Evolutionary conservation across 2,329 filamentous ascomycete genomes (phyloP).

Genomic region (Colletotrichum sp.): DNA sequence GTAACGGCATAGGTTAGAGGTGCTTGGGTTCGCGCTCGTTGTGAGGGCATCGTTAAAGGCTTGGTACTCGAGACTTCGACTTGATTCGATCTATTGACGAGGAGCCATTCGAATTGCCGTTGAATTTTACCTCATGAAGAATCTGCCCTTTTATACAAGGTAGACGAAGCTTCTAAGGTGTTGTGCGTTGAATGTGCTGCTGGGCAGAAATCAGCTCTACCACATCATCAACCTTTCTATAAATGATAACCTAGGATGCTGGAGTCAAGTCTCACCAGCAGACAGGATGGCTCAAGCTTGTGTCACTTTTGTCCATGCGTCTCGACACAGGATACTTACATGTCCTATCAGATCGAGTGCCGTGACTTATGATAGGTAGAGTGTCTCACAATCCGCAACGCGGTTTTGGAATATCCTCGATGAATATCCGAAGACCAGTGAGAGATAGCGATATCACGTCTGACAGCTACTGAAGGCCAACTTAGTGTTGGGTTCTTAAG

Average conservation of each 20-base stretch:
- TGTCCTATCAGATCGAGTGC: too few species aligned
- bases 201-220: rapidly evolving
- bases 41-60: neutral
- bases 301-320: too few species aligned
- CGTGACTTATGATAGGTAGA: too few species aligned
- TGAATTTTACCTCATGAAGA: rapidly evolving
- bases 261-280: too few species aligned
- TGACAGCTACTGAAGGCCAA: too few species aligned
- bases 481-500: too few species aligned
- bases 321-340: too few species aligned
- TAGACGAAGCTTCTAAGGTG: neutral
- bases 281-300: too few species aligned
- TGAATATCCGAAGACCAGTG: too few species aligned
- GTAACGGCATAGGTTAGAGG: neutral
- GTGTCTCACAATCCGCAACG: too few species aligned
- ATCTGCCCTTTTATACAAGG: neutral
- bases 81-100: neutral
- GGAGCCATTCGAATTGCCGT: neutral
- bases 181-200: neutral
- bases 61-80: neutral
- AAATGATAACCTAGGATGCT: neutral
- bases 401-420: too few species aligned
- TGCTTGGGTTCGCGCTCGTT: neutral
- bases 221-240: neutral
- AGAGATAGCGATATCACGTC: too few species aligned